Evolutionary conservation across 2,329 filamentous ascomycete genomes (phyloP).

Genomic region (Phialemonium atrogriseum): DNA sequence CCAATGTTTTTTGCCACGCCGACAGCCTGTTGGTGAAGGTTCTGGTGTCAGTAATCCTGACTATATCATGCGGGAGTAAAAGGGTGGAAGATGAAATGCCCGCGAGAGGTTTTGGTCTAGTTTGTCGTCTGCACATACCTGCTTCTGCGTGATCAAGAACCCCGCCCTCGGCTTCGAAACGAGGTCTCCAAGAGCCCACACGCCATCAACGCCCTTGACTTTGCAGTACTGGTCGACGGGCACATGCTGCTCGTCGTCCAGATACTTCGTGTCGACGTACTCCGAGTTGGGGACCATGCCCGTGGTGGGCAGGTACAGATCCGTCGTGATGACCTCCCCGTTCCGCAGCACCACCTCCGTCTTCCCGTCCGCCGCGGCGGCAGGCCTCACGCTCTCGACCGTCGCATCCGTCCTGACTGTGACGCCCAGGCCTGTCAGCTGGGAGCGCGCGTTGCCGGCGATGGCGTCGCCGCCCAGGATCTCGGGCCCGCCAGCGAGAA

Average conservation of each 20-base stretch:
- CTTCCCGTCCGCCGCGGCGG: slow-evolving; percentile 30
- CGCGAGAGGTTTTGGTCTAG: no score
- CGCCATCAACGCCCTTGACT: slow-evolving; percentile 32
- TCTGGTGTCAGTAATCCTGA: not conserved
- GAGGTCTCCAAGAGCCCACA: slow-evolving; percentile 48
- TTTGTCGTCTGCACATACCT: no score
- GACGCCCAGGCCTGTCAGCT: slow-evolving; percentile 47
- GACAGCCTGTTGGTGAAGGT: slow-evolving; percentile 24
- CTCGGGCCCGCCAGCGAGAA: slow-evolving; percentile 32
- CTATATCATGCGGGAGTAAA: not conserved
- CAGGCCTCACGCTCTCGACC: slow-evolving; percentile 27
- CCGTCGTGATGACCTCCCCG: slow-evolving; percentile 40
- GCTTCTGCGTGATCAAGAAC: slow-evolving; percentile 37
- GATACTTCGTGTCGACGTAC: slow-evolving; percentile 36
- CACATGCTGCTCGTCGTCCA: slow-evolving; percentile 36
- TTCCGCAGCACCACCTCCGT: slow-evolving; percentile 38
- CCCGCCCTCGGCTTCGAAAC: slow-evolving; percentile 39
- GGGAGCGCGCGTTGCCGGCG: slow-evolving; percentile 31
- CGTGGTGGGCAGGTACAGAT: slow-evolving; percentile 42
- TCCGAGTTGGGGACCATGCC: slow-evolving; percentile 47
- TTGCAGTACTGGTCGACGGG: slow-evolving; percentile 42
- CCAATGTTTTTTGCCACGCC: slow-evolving; percentile 46
- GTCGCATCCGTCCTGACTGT: slow-evolving; percentile 33
- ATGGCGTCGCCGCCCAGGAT: slow-evolving; percentile 36
- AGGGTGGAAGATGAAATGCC: not conserved